These are phyloP conservation scores for Cryphonectria nitschkei DNA, from an alignment of 2,329 filamentous ascomycete species.

Conservation along the genomic window DNA sequence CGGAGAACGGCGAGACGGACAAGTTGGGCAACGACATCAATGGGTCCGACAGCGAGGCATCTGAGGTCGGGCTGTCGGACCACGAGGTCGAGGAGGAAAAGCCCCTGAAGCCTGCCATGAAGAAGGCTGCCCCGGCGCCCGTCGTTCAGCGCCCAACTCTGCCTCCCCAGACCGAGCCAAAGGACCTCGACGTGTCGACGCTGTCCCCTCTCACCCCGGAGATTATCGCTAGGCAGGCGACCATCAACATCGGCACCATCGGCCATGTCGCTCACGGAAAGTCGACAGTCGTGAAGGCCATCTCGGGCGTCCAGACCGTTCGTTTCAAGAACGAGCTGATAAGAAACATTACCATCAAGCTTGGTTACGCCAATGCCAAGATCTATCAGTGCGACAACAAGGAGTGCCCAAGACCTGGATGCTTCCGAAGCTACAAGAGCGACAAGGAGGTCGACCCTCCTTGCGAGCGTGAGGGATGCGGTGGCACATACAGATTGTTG, in stretches of 20 bases:
- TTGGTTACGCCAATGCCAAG: constrained; percentile 99
- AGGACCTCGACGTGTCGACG: constrained; percentile 79
- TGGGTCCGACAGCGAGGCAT: constrained; percentile 61
- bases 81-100: constrained; percentile 66
- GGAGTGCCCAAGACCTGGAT: constrained; percentile 89
- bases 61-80: constrained; percentile 57
- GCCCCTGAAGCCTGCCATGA: constrained; percentile 82
- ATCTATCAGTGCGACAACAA: constrained; percentile 97
- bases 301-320: constrained; percentile 97
- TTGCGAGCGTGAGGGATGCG: constrained; percentile 91
- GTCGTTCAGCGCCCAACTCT: constrained; percentile 57
- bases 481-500: constrained; percentile 83
- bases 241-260: constrained; percentile 98
- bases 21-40: constrained; percentile 74
- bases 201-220: constrained; percentile 89
- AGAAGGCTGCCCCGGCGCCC: constrained; percentile 69
- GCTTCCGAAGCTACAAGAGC: constrained; percentile 97
- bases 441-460: constrained; percentile 98
- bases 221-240: constrained; percentile 96
- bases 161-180: constrained; percentile 91
- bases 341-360: constrained; percentile 99
- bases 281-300: constrained; percentile 98
- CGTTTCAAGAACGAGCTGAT: constrained; percentile 99
- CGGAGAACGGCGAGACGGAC: constrained; percentile 56
- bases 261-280: constrained; percentile 99